Evolutionary conservation across 1,284 basidiomycete genomes (phyloP), one percentile per base, ranked within the genome.

Genomic region (Coniferiporia sulphurascens): DNA sequence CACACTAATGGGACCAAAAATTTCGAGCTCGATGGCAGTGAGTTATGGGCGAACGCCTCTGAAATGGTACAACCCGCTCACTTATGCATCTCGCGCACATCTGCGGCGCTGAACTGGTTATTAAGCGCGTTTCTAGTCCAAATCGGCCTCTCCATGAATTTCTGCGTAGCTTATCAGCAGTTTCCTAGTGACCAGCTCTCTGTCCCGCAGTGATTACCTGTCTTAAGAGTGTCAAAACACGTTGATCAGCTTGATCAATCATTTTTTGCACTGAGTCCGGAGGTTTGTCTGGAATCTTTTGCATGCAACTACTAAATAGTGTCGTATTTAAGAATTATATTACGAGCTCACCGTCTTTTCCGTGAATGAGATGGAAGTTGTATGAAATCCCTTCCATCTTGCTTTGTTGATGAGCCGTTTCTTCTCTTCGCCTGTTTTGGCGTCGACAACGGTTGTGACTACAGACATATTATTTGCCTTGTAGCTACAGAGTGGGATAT

Each of bases 81-180:
- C 91, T 91, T 91, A 64, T 84, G 74, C 41, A 92, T 79, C 63
- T 87, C 85, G 51, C 86, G 78, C 9, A 81, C 76, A 65, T 94
- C 91, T 0, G 77, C 71, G 0, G 82, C 74, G n/a, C 78, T 76
- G 59, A 98, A 84, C 65, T 95, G 92, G 64, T 93, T 95, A 62
- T 92, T 81, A 6, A 98, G 75, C 0, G 91, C 90, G 56, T 83
- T 78, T 12, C 95, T 82, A 1, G 91, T 90, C 95, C 96, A 99
- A 17, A 97, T 77, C 0, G 95, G 93, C 21, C 96, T 81, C 61
- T 88, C 75, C 48, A 77, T 72, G 63, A 91, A 88, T 27, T 83
- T 72, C 88, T 90, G 60, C 19, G 17, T 21, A 6, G 43, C 22
- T 44, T 15, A 19, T 35, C 9, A 41, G 15, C 9, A 8, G 9